Percentiles rank a stretch among this genome's conserved stretches.
Conservation (phyloP, 768 basidiomycete species). For the Hygrophorus russula region DNA sequence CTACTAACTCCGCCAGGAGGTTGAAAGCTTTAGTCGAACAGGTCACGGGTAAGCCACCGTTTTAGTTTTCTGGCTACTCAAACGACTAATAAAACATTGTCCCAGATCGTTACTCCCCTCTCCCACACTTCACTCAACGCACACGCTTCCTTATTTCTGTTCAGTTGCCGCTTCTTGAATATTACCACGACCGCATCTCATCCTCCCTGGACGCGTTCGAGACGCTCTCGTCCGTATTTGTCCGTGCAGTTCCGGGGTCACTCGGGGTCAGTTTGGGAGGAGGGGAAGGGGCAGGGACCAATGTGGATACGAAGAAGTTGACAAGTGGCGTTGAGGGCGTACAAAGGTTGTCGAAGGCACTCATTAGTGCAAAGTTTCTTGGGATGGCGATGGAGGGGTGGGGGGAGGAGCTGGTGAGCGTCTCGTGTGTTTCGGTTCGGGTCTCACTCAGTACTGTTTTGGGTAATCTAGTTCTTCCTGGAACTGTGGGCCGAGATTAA, state of each 20-base stretch:
- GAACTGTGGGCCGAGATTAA: constrained; percentile 82
- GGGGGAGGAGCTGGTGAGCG: constrained; percentile 81
- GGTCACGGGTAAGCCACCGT: constrained; percentile 56
- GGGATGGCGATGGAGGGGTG: constrained; percentile 60
- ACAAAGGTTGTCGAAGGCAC: constrained; percentile 75
- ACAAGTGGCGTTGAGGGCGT: constrained; percentile 81
- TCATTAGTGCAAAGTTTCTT: constrained; percentile 71
- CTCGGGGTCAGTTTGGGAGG: constrained; percentile 49
- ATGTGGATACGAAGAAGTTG: constrained; percentile 49
- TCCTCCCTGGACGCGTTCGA: constrained; percentile 92
- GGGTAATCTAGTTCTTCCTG: constrained; percentile 66
- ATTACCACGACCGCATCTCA: constrained; percentile 67
- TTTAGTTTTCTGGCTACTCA: neutral
- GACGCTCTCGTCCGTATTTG: constrained; percentile 75
- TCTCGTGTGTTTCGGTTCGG: neutral
- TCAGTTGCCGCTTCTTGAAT: constrained; percentile 75
- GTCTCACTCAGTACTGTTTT: neutral
- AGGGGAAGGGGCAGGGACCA: constrained; percentile 22
- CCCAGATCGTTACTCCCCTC: constrained; percentile 84
- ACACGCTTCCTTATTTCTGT: constrained; percentile 75
- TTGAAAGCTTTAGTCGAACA: constrained; percentile 84
- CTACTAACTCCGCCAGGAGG: constrained; percentile 77
- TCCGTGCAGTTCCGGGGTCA: constrained; percentile 88
- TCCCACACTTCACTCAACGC: constrained; percentile 69
- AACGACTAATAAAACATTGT: neutral